Percentiles rank a stretch among this genome's conserved stretches.
Conservation (phyloP, 352 stramenopile species). For the Globisporangium okanoganense region DNA sequence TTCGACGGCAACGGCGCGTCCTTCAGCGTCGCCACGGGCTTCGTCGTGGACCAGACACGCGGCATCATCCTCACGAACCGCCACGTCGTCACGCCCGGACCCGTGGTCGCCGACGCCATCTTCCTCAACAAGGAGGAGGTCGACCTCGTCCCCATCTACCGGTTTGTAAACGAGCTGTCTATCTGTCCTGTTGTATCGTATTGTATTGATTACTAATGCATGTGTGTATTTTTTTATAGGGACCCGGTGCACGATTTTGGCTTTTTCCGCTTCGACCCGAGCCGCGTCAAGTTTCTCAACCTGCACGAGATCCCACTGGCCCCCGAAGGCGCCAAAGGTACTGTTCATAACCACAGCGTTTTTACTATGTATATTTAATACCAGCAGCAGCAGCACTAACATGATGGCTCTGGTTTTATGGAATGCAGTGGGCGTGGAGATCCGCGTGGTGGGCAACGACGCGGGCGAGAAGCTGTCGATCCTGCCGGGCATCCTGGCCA, state of each 20-base stretch:
- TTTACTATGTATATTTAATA: too few relatives aligned
- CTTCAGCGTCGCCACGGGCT: slow-evolving; percentile 88
- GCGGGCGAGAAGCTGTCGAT: slow-evolving; percentile 91
- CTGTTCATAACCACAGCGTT: slow-evolving; percentile 6
- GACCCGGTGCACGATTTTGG: slow-evolving; percentile 93
- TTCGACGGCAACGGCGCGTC: slow-evolving; percentile 87
- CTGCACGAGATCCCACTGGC: slow-evolving; percentile 86
- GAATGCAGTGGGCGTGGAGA: slow-evolving; percentile 80
- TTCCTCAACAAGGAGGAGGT: slow-evolving; percentile 94
- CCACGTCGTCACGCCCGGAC: slow-evolving; percentile 88
- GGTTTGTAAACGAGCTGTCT: too few relatives aligned
- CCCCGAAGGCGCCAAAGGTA: slow-evolving; percentile 77
- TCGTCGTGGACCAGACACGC: slow-evolving; percentile 87
- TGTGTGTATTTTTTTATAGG: slow-evolving; percentile 16
- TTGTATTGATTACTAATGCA: neutral
- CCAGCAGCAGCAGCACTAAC: neutral
- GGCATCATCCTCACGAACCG: slow-evolving; percentile 92
- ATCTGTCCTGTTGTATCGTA: too few relatives aligned
- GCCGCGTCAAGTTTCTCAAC: slow-evolving; percentile 84
- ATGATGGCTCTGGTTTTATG: neutral
- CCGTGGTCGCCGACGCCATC: slow-evolving; percentile 87
- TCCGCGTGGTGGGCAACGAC: slow-evolving; percentile 91
- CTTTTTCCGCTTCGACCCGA: slow-evolving; percentile 88
- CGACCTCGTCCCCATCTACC: slow-evolving; percentile 86
- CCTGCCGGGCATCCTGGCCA: slow-evolving; percentile 85